Conservation (phyloP, 305 asterid species). For the Fraxinus greggii region DNA sequence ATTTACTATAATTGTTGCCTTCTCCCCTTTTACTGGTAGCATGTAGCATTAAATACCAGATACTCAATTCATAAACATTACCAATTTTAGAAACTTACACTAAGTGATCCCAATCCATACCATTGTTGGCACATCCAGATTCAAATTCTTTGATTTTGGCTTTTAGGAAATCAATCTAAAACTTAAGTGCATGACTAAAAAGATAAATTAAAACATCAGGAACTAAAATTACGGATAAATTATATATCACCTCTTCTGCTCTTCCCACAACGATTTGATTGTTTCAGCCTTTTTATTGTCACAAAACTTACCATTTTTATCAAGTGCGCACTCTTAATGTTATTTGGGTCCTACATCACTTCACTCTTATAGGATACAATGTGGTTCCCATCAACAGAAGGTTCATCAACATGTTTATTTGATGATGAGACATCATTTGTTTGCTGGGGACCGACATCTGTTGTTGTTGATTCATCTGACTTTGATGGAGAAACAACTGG, state of each 20-base stretch:
- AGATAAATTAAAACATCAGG: conserved; percentile 22
- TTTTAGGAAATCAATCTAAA: conserved; percentile 67
- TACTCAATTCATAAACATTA: conserved; percentile 4
- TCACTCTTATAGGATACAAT: conserved; percentile 22
- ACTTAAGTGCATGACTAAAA: conserved; percentile 26
- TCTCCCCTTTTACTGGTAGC: conserved; percentile 42
- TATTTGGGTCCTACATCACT: conserved; percentile 25
- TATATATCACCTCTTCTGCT: conserved; percentile 73
- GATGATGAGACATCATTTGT: conserved; percentile 33
- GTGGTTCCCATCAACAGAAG: conserved; percentile 23
- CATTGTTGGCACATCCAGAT: conserved; percentile 40
- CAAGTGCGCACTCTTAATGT: conserved; percentile 34
- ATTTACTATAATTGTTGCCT: conserved; percentile 23
- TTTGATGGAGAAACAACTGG: conserved; percentile 64
- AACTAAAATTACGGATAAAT: conserved; percentile 14
- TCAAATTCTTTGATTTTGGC: conserved; percentile 58
- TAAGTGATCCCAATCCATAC: conserved; percentile 32
- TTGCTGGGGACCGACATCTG: conserved; percentile 33
- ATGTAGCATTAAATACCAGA: conserved; percentile 24
- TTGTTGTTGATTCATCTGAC: conserved; percentile 48
- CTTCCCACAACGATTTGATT: conserved; percentile 54
- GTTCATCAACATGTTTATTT: conserved; percentile 33
- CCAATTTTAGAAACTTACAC: not conserved
- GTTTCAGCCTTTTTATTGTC: conserved; percentile 42
- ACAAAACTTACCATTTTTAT: conserved; percentile 28